Percentiles rank a stretch among this genome's conserved stretches.
Conservation (phyloP, 352 stramenopile species). For the Albugo laibachii region DNA sequence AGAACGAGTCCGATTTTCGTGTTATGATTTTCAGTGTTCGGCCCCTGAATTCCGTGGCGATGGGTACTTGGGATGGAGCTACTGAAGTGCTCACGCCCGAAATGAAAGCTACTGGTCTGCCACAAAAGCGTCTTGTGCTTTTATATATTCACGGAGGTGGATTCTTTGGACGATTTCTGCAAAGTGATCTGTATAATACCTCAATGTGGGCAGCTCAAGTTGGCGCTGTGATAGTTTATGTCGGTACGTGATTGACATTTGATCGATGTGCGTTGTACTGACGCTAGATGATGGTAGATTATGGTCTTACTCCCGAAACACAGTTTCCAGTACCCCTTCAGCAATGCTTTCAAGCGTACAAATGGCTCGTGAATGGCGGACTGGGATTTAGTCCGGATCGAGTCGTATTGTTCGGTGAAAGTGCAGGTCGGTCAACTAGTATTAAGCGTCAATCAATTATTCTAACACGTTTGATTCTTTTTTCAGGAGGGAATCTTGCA, state of each 20-base stretch:
- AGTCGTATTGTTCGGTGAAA: conserved; percentile 69
- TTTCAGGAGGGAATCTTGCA: conserved; percentile 63
- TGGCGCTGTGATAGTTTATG: conserved; percentile 72
- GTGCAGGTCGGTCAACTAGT: conserved; percentile 23
- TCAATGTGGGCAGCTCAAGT: conserved; percentile 43
- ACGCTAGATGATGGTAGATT: conserved; percentile 23
- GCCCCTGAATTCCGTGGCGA: conserved; percentile 31
- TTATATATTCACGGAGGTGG: conserved; percentile 76
- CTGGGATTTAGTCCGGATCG: conserved; percentile 47
- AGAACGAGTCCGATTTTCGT: conserved; percentile 31
- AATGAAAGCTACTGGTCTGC: conserved; percentile 57
- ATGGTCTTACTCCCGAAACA: conserved; percentile 55
- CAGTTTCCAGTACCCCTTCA: conserved; percentile 65
- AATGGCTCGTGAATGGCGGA: conserved; percentile 53
- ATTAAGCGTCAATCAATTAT: background rate
- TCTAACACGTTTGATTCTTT: background rate
- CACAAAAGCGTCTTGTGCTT: conserved; percentile 39
- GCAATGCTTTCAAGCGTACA: conserved; percentile 69
- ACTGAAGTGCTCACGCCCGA: conserved; percentile 22
- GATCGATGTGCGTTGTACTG: background rate
- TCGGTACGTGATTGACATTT: conserved; percentile 23
- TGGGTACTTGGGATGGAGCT: conserved; percentile 47
- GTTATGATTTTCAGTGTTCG: conserved; percentile 54
- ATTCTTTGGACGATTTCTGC: conserved; percentile 78
- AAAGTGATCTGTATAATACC: conserved; percentile 64